Evolutionary conservation across 257 asterid species (phyloP), one percentile per base, ranked within the genome.

Genomic region (Scutellaria baicalensis): DNA sequence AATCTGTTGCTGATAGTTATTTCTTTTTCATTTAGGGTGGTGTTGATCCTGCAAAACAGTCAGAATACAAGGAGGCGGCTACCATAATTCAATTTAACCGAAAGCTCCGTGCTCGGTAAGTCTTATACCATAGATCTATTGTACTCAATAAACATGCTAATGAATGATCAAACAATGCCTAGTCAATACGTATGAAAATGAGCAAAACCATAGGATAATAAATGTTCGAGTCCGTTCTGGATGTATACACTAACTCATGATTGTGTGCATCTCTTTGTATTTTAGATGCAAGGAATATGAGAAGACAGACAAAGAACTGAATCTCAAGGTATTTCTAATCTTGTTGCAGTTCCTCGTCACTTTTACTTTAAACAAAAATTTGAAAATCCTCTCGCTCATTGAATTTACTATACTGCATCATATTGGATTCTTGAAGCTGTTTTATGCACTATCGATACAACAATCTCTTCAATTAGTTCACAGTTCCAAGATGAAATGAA

Each of bases 251-350:
- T 39, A 5, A 18, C 61, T 56, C 13, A 10, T 16, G 6, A 27
- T 51, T 16, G 7, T 45, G 11, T 58, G 31, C 54, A 56, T 71
- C 52, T 52, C 13, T 77, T 14, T 65, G 74, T 74, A 61, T 50
- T 77, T 74, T 81, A 93, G 98, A 64, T 87, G 89, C 80, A 56
- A 72, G 81, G 89, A 85, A 50, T 82, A 65, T 61, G 89, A 81
- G 80, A 84, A 83, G 81, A 70, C 47, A 18, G 84, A 75, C 51
- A 80, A 75, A 80, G 89, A 85, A 71, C 88, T 84, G 57, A 81
- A 76, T 83, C 75, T 54, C 70, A 90, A 85, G 97, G 98, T 93
- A 83, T 35, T 45, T 35, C 58, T 10, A 62, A 31, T 44, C 35
- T 27, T n/a, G 35, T 50, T 9, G 13, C 49, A 35, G 13, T 62